Evolutionary conservation across 306 rosid species (phyloP).

Genomic region (Acacia confusa): DNA sequence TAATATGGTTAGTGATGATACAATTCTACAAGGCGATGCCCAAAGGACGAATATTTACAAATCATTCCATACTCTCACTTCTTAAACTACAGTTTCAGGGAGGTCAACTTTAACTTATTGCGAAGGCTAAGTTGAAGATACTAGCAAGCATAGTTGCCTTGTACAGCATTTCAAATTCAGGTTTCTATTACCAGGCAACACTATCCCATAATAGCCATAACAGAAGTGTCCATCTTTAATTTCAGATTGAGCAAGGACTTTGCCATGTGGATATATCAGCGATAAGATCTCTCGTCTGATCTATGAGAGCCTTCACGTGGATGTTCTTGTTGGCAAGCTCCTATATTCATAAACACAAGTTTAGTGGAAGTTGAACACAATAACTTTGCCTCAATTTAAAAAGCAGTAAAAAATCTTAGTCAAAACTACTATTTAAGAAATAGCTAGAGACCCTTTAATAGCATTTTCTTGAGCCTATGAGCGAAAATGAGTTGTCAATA

Average conservation of each 20-base stretch:
- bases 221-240: slow-evolving; percentile 1
- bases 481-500: neutral
- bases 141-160: slow-evolving; percentile 23
- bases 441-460: neutral
- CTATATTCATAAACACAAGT: slow-evolving; percentile 41
- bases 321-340: slow-evolving; percentile 78
- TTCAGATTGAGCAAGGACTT: slow-evolving; percentile 75
- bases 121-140: neutral
- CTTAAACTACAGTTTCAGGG: slow-evolving; percentile 10
- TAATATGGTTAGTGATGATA: neutral
- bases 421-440: slow-evolving; percentile 6
- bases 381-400: neutral
- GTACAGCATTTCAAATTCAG: slow-evolving; percentile 14
- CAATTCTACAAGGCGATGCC: slow-evolving; percentile 14
- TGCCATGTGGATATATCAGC: slow-evolving; percentile 94
- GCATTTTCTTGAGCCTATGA: slow-evolving; percentile 10
- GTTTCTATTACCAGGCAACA: neutral
- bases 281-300: slow-evolving; percentile 78
- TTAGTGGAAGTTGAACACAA: neutral
- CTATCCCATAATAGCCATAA: slow-evolving; percentile 25
- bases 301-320: slow-evolving; percentile 73
- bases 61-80: neutral
- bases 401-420: neutral
- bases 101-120: neutral
- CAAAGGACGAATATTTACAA: slow-evolving; percentile 19